phyloP scores from a whole-genome alignment of 2,329 filamentous ascomycete species.

The Fusarium sulawesiense region DNA sequence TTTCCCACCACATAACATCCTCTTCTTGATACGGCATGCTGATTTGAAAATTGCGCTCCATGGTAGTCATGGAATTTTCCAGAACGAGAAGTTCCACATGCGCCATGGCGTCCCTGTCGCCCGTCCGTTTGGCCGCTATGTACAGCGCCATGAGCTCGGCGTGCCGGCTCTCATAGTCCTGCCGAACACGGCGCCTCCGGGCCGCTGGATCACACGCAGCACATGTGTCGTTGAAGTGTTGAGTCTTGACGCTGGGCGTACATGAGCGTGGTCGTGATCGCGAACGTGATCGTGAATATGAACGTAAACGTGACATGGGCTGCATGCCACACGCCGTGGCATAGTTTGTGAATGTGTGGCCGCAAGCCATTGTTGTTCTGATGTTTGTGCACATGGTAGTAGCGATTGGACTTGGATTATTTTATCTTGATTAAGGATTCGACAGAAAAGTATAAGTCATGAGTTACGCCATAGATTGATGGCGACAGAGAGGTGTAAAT shows the following conservation, averaged over 20 bases:
- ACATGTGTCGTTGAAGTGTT: slow-evolving; percentile 52
- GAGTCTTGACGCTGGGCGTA: slow-evolving; percentile 23
- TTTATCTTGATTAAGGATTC: not conserved
- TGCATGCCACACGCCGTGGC: slow-evolving; percentile 14
- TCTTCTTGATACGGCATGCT: slow-evolving; percentile 30
- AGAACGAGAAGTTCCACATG: slow-evolving; percentile 40
- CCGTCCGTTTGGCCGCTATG: slow-evolving; percentile 41
- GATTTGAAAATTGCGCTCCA: slow-evolving; percentile 42
- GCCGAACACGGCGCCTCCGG: slow-evolving; percentile 41
- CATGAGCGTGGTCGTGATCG: slow-evolving; percentile 14
- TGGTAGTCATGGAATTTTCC: slow-evolving; percentile 32
- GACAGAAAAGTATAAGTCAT: not conserved
- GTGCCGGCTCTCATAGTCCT: slow-evolving; percentile 46
- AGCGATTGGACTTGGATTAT: slow-evolving; percentile 6
- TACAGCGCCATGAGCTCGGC: slow-evolving; percentile 44
- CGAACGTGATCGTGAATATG: slow-evolving; percentile 20
- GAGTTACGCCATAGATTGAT: not conserved
- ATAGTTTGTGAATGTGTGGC: slow-evolving; percentile 39
- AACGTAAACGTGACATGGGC: slow-evolving; percentile 2
- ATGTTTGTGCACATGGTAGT: slow-evolving; percentile 41
- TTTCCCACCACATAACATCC: slow-evolving; percentile 42
- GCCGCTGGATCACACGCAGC: slow-evolving; percentile 51
- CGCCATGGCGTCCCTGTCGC: slow-evolving; percentile 42
- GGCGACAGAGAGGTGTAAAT: not conserved
- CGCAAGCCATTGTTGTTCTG: slow-evolving; percentile 46